Conservation (phyloP, 148 eudicot genomes). For the Limonium bicolor region DNA sequence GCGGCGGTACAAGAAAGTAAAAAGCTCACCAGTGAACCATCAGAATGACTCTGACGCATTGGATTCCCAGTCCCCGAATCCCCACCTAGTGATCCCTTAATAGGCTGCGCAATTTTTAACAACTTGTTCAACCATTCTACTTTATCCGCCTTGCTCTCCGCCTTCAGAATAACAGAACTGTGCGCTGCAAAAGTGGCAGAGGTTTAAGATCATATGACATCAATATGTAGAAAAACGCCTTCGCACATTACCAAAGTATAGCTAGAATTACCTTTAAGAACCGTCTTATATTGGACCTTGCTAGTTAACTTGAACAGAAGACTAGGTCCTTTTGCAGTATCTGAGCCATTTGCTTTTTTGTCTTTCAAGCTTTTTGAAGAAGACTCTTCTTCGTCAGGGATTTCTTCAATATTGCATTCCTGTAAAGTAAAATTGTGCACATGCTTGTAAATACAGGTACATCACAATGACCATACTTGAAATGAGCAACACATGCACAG, state of each 20-base stretch:
- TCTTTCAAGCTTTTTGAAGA: constrained; percentile 83
- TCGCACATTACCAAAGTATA: no score
- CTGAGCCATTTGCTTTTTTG: constrained; percentile 85
- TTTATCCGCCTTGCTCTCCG: constrained; percentile 78
- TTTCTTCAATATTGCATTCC: constrained; percentile 92
- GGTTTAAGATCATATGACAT: no score
- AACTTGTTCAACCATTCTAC: constrained; percentile 82
- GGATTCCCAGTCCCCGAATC: constrained; percentile 45
- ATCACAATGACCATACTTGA: no score
- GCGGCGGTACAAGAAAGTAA: no score
- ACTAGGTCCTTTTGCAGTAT: constrained; percentile 44
- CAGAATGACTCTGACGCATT: constrained; percentile 86
- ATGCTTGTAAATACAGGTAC: no score
- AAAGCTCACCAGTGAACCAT: constrained; percentile 88
- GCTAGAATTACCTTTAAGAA: constrained; percentile 82
- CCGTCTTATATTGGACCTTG: constrained; percentile 93
- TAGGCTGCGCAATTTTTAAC: constrained; percentile 40
- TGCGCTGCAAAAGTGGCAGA: constrained; percentile 97
- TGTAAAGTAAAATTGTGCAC: constrained; percentile 15
- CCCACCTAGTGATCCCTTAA: constrained; percentile 52
- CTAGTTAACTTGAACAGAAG: constrained; percentile 69
- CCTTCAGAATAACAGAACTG: constrained; percentile 81
- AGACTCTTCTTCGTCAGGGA: constrained; percentile 74
- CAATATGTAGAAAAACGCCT: no score
- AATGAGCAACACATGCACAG: no score